Conservation (phyloP, 1,284 basidiomycete species). For the Xerocomus nothofagi region DNA sequence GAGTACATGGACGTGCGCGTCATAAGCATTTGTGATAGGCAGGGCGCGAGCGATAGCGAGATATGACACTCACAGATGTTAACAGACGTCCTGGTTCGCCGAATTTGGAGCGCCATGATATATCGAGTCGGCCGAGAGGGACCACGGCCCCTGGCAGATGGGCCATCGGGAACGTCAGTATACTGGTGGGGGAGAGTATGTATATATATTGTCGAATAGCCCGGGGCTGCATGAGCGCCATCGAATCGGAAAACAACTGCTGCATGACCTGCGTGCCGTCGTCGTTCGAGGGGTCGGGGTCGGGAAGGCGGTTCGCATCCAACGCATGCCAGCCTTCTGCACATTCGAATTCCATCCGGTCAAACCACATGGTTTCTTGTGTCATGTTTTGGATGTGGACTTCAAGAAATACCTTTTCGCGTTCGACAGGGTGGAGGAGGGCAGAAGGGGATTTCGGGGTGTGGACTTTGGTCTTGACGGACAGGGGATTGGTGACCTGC, state of each 20-base stretch:
- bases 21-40: neutral
- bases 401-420: constrained; percentile 83
- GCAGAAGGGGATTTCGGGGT: constrained; percentile 70
- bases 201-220: constrained; percentile 85
- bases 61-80: constrained; percentile 55
- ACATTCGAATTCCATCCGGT: constrained; percentile 71
- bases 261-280: constrained; percentile 19
- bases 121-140: constrained; percentile 77
- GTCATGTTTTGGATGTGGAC: constrained; percentile 87
- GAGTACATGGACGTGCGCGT: neutral
- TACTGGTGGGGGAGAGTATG: constrained; percentile 58
- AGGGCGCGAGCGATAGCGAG: neutral
- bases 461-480: constrained; percentile 89
- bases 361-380: constrained; percentile 73
- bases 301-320: constrained; percentile 46
- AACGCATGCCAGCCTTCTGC: constrained; percentile 66
- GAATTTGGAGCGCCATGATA: constrained; percentile 78
- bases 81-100: constrained; percentile 81
- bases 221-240: constrained; percentile 74
- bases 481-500: constrained; percentile 83
- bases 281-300: constrained; percentile 5
- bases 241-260: constrained; percentile 60
- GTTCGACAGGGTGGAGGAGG: constrained; percentile 54
- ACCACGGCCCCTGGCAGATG: constrained; percentile 68
- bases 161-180: constrained; percentile 48